Conservation (phyloP, 140 eudicot species). For the Bidens hawaiensis region DNA sequence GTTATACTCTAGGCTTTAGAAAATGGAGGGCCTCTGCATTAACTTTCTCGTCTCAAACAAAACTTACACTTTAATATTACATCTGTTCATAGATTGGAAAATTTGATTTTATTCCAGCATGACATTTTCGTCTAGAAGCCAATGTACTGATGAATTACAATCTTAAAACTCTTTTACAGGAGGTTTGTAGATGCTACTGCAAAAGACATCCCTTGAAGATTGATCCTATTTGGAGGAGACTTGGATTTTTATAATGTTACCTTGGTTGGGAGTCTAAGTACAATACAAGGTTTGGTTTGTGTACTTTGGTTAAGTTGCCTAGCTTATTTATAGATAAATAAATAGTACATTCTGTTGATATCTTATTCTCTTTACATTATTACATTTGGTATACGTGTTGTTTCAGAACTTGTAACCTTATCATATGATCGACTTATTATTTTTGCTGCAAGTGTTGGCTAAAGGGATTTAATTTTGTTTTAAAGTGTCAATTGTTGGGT, state of each 20-base stretch:
- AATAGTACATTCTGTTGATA: conserved; percentile 11
- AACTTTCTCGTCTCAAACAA: no score
- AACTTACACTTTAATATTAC: no score
- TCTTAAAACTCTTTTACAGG: conserved; percentile 3
- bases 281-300: conserved; percentile 2
- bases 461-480: no score
- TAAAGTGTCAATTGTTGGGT: no score
- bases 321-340: conserved; percentile 4
- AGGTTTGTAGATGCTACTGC: background rate
- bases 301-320: background rate
- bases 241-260: background rate
- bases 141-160: background rate
- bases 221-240: background rate
- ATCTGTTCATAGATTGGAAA: no score
- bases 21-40: no score
- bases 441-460: no score
- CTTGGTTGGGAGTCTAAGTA: background rate
- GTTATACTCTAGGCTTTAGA: no score
- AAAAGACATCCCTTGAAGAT: conserved; percentile 1
- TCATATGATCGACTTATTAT: background rate
- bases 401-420: background rate
- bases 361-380: background rate
- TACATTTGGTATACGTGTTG: background rate
- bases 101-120: background rate
- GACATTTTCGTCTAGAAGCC: background rate